Evolutionary conservation across 164 flowering plant species (phyloP), one percentile per base, ranked within the genome.

Genomic region (Nymphaea colorata): DNA sequence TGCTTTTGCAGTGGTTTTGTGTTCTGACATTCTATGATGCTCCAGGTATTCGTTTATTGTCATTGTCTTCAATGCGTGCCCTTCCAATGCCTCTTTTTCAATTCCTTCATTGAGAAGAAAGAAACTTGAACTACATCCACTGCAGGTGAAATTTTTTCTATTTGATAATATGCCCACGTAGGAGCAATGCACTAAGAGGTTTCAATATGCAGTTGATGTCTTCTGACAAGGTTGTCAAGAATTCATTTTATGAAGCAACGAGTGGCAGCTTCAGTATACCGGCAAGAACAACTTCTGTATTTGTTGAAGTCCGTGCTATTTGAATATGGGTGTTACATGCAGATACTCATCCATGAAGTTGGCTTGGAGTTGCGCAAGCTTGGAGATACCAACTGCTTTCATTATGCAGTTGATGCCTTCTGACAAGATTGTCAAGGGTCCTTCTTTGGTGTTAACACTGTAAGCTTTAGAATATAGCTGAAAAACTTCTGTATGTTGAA

Each of bases 401-500:
- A 53, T 25, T 65, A 7, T 73, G 76, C 89, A 93, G 97, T 62
- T 83, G 78, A 74, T 43, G 72, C 85, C 96, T 61, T 71, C 62
- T 72, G 96, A 93, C 77, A 65, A 76, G 41, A 14, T 83, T 5
- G 91, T 89, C 17, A 89, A 88, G 76, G 73, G 61, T 10, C 87
- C 93, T 70, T 71, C 5, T 94, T 86, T 72, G 88, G 88, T 68
- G 75, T 89, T 53, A 79, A 80, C 17, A 68, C 83, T 12, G 93
- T 96, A 17, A 74, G 82, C 79, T 91, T 94, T 74, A 79, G 61
- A 4, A 79, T 89, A 61, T 4, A 64, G 82, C 65, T 82, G 80
- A 76, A 91, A 97, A 42, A 85, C 96, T 45, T 75, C 96, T 55
- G 95, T 94, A 67, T 72, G 89, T 94, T 59, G 89, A 89, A 78